Evolutionary conservation across 2,329 filamentous ascomycete genomes (phyloP), one percentile per base, ranked within the genome.

Genomic region (Kalaharituber pfeilii): DNA sequence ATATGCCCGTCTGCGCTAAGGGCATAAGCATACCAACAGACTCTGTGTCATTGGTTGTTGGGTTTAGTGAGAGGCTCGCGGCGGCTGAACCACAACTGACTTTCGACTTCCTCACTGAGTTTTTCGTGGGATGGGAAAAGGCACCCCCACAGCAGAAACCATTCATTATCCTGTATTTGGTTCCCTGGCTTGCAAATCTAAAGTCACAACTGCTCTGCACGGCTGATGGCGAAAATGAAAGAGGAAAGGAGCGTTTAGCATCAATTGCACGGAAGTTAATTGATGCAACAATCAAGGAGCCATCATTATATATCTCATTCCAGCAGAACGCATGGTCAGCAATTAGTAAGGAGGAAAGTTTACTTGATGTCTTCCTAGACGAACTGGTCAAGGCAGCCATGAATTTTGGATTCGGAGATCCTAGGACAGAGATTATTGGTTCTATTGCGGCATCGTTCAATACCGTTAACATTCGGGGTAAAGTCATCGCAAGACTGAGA

Each of bases 51-150:
- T 82, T 83, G 63, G 78, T 84, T 42, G 69, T 83, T 61, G 74
- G 75, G 49, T 79, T 83, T 49, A 83, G 80, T 68, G 75, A 74
- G 62, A 75, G 78, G 57, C 69, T 84, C 15, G 79, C 80, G 7
- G 67, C 70, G 27, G 74, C 78, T 20, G 80, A 84, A 62, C 78
- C 80, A 22, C 79, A 82, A 60, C 71, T 84, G 6, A 83, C 80
- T 0, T 75, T 74, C 6, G 80, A 84, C 62, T 84, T 84, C 62
- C 63, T 84, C 36, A 82, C 80, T n/a, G 80, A 83, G 62, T 84
- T 84, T 63, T 83, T 84, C 56, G 78, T 82, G 24, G 78, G 80
- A 18, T 84, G 80, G 80, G 79, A 81, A 60, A 81, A 79, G 62
- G 80, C 82, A 61, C 74, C 77, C 1, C 76, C 80, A 29, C 76